A percentile compares a stretch with the other conserved stretches of the same genome.
Conservation (phyloP, 2,329 filamentous ascomycete genomes). For the Colletotrichum chlorophyti region DNA sequence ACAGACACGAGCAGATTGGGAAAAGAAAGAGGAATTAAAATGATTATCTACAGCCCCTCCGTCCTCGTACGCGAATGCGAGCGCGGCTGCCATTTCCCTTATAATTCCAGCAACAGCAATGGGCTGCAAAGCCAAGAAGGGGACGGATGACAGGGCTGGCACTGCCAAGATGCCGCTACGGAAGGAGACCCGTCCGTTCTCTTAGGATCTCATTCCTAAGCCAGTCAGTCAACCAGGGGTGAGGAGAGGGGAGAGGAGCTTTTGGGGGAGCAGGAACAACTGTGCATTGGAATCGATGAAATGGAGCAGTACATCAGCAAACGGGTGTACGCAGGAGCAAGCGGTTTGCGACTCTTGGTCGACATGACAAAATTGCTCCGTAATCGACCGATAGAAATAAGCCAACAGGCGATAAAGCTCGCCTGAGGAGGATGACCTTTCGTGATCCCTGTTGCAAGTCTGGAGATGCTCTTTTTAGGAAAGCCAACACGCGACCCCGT, state of each 20-base stretch:
- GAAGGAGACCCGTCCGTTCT: constrained; percentile 16
- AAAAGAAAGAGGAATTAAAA: background rate
- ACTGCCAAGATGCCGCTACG: constrained; percentile 25
- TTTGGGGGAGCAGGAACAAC: background rate
- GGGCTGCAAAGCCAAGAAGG: constrained; percentile 14
- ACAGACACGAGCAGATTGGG: background rate
- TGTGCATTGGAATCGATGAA: constrained; percentile 8
- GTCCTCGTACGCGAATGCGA: background rate
- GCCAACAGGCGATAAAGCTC: constrained; percentile 19
- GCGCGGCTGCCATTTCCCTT: constrained; percentile 24
- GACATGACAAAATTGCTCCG: no score
- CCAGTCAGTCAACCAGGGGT: constrained; percentile 2
- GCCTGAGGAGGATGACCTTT: background rate
- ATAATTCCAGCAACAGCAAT: constrained; percentile 13
- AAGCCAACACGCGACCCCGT: constrained; percentile 21
- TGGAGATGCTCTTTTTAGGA: constrained; percentile 2
- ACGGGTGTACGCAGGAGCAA: no score
- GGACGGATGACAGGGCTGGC: constrained; percentile 25
- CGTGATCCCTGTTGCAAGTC: constrained; percentile 3
- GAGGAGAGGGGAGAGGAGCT: background rate
- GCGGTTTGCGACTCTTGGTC: no score
- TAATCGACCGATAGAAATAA: no score
- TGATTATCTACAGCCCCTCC: background rate
- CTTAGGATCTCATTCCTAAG: constrained; percentile 19
- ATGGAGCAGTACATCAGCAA: constrained; percentile 1